Conservation (phyloP, 1,139 yeast species). For the Taphrina betulina region DNA sequence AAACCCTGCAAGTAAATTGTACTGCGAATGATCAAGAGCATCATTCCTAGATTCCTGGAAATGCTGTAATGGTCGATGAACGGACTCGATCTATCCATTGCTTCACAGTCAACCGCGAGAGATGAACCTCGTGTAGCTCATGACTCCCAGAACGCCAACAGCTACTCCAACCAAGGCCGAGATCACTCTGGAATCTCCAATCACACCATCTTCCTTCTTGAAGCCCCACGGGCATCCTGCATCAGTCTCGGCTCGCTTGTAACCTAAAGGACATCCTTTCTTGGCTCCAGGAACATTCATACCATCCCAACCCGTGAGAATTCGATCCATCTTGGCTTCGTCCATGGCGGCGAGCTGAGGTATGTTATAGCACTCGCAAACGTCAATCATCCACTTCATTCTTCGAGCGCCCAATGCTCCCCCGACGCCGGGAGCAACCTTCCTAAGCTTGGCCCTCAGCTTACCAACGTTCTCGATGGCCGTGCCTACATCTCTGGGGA, state of each 20-base stretch:
- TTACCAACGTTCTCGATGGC: slow-evolving; percentile 67
- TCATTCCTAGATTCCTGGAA: too few relatives aligned
- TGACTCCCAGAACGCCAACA: slow-evolving; percentile 14
- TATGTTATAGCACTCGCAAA: slow-evolving; percentile 38
- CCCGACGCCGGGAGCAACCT: slow-evolving; percentile 38
- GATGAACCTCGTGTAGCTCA: slow-evolving; percentile 8
- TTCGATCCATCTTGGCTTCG: slow-evolving; percentile 33
- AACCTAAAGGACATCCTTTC: slow-evolving; percentile 27
- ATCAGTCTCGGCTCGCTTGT: slow-evolving; percentile 23
- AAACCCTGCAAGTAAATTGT: too few relatives aligned
- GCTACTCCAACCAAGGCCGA: slow-evolving; percentile 17
- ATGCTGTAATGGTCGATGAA: too few relatives aligned
- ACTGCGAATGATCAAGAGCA: too few relatives aligned
- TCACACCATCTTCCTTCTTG: slow-evolving; percentile 24
- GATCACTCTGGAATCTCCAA: slow-evolving; percentile 20
- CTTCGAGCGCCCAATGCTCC: slow-evolving; percentile 34
- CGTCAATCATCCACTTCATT: slow-evolving; percentile 38
- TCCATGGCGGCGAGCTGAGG: slow-evolving; percentile 36
- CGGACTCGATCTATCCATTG: too few relatives aligned
- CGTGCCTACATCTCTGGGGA: slow-evolving; percentile 43
- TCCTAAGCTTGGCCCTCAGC: slow-evolving; percentile 57
- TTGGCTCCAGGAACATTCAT: slow-evolving; percentile 23
- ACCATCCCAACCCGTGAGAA: slow-evolving; percentile 29
- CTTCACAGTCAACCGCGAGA: too few relatives aligned
- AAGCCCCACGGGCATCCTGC: slow-evolving; percentile 32